Evolutionary conservation across 2,329 filamentous ascomycete species (phyloP).

Genomic region (Fusarium sororula): DNA sequence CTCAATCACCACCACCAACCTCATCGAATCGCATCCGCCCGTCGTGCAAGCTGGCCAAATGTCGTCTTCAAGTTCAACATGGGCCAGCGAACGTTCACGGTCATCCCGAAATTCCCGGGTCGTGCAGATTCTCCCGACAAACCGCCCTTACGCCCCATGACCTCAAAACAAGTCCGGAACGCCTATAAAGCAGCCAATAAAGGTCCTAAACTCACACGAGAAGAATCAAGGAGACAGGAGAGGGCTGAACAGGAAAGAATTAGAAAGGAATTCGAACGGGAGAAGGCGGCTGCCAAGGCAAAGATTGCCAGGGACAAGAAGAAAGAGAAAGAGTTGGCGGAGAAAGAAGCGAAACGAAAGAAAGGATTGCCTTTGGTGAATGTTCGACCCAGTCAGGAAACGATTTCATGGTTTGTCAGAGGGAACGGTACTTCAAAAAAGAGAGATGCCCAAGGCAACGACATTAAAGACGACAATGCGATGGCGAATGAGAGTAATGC

Average conservation of each 20-base stretch:
- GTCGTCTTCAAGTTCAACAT: slow-evolving; percentile 40
- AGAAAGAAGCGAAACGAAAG: slow-evolving; percentile 60
- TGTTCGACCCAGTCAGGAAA: slow-evolving; percentile 66
- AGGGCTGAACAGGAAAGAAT: slow-evolving; percentile 64
- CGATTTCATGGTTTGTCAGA: slow-evolving; percentile 62
- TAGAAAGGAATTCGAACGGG: slow-evolving; percentile 60
- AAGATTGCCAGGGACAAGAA: slow-evolving; percentile 63
- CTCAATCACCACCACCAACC: neutral
- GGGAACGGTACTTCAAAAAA: slow-evolving; percentile 47
- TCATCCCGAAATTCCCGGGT: slow-evolving; percentile 50
- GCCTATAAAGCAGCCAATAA: slow-evolving; percentile 50
- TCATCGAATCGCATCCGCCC: neutral
- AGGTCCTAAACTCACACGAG: slow-evolving; percentile 51
- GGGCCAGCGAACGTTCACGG: slow-evolving; percentile 57
- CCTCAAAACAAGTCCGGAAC: slow-evolving; percentile 53
- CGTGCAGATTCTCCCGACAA: slow-evolving; percentile 29
- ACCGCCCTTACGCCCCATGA: slow-evolving; percentile 48
- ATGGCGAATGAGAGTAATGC: neutral
- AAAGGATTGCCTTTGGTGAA: slow-evolving; percentile 63
- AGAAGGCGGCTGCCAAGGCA: slow-evolving; percentile 58
- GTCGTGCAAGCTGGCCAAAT: slow-evolving; percentile 17
- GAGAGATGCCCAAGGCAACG: slow-evolving; percentile 39
- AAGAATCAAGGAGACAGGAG: slow-evolving; percentile 52
- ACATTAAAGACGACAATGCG: slow-evolving; percentile 10
- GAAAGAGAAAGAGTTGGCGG: slow-evolving; percentile 61